These are phyloP conservation scores for Ophiocordyceps camponoti-floridani DNA, from an alignment of 2,329 filamentous ascomycete genomes.

Conservation along the genomic window DNA sequence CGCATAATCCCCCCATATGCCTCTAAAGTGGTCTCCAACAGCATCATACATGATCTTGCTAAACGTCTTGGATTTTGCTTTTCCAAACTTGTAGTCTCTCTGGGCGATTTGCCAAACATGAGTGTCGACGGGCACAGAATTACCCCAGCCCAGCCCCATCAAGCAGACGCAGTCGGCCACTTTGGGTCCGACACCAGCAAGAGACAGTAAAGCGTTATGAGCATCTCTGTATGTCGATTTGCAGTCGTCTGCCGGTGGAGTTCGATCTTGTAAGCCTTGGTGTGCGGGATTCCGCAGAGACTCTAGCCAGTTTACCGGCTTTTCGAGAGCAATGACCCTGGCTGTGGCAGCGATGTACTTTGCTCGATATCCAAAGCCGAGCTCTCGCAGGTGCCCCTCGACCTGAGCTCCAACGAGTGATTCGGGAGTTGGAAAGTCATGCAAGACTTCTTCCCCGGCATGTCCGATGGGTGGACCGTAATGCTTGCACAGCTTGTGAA, in stretches of 20 bases:
- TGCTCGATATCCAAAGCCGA: conserved; percentile 90
- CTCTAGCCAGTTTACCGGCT: conserved; percentile 58
- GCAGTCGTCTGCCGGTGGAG: conserved; percentile 3
- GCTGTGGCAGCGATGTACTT: conserved; percentile 86
- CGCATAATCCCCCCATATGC: conserved; percentile 80
- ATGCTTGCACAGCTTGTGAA: conserved; percentile 72
- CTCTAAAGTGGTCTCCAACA: conserved; percentile 75
- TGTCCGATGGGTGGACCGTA: conserved; percentile 66
- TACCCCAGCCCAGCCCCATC: conserved; percentile 91
- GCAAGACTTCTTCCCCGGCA: conserved; percentile 52
- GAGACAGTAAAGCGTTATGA: conserved; percentile 58
- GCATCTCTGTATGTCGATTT: conserved; percentile 55
- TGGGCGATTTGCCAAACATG: conserved; percentile 98
- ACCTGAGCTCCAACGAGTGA: conserved; percentile 58
- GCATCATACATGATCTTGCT: conserved; percentile 81
- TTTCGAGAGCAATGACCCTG: conserved; percentile 47
- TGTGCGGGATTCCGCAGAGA: conserved; percentile 60
- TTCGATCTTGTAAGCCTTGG: conserved; percentile 29
- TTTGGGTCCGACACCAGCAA: conserved; percentile 88
- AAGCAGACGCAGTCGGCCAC: conserved; percentile 93
- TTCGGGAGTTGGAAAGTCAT: conserved; percentile 71
- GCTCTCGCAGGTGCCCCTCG: conserved; percentile 57
- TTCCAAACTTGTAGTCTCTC: conserved; percentile 85
- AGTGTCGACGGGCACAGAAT: conserved; percentile 89
- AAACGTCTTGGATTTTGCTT: conserved; percentile 66